Evolutionary conservation across 257 asterid species (phyloP), one percentile per base, ranked within the genome.

Genomic region (Ilex asprella): DNA sequence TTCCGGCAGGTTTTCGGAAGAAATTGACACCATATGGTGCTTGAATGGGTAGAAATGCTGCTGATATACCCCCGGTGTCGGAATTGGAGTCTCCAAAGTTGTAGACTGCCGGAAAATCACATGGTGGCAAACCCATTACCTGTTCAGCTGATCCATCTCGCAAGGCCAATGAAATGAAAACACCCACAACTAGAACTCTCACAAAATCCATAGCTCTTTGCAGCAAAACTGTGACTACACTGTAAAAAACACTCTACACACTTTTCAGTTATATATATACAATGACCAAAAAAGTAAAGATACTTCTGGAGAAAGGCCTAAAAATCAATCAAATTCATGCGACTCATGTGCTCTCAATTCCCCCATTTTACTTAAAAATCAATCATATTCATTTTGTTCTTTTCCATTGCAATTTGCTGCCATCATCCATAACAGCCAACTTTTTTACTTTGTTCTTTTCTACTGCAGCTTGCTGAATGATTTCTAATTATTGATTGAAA

Each of bases 21-120:
- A 51, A 64, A 3, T 60, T 70, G 32, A 13, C 31, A 15, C 75
- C 70, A 10, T 59, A 16, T 0, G 75, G 75, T 30, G 66, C 39
- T 31, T 14, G 9, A 15, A 59, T 44, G 3, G 62, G 62, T 27
- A 39, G 44, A 53, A 70, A 64, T 1, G 75, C 44, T 2, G 75
- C 70, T 31, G 70, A 39, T 30, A 54, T 39, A 6, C 66, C 57
- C 1, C 70, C 75, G 1, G 70, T 58, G 47, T 70, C 70, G 1
- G 75, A 64, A 31, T 64, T 64, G 2, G 66, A 70, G 35, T 64
- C 75, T 3, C 75, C 75, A 16, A 70, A 70, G 60, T 64, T 70
- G 59, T 50, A 70, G 49, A 70, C 12, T 50, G 62, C 65, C 0
- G 56, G 65, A n/a, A 53, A 53, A 14, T 53, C 57, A 53, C 57